Conservation (phyloP, 169 alveolate species). For the Theileria luwenshuni region DNA sequence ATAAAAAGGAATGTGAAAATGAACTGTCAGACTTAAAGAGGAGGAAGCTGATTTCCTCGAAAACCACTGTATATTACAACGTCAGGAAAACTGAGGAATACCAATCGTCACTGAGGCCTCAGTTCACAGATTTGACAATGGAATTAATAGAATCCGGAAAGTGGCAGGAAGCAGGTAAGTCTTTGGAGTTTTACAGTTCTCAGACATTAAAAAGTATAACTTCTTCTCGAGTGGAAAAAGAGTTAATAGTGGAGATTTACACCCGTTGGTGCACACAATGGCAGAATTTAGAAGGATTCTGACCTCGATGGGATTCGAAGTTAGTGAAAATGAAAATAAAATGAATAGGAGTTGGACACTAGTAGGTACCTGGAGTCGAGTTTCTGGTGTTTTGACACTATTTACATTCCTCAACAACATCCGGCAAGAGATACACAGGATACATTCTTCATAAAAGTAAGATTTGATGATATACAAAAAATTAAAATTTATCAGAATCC, state of each 20-base stretch:
- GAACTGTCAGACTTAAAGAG: slow-evolving; percentile 65
- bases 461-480: slow-evolving; percentile 29
- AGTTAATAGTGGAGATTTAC: slow-evolving; percentile 85
- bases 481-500: slow-evolving; percentile 47
- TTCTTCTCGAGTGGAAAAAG: slow-evolving; percentile 87
- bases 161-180: slow-evolving; percentile 76
- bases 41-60: slow-evolving; percentile 67
- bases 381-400: slow-evolving; percentile 99
- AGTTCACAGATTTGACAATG: slow-evolving; percentile 85
- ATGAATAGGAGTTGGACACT: slow-evolving; percentile 99
- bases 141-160: slow-evolving; percentile 85
- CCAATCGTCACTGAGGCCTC: slow-evolving; percentile 42
- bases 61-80: slow-evolving; percentile 54
- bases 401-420: slow-evolving; percentile 99
- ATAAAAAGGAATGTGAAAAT: slow-evolving; percentile 40
- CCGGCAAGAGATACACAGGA: slow-evolving; percentile 99
- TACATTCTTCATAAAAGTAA: slow-evolving; percentile 93
- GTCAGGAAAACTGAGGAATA: slow-evolving; percentile 57
- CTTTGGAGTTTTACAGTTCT: not conserved
- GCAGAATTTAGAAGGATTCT: slow-evolving; percentile 61
- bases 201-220: slow-evolving; percentile 84
- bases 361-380: slow-evolving; percentile 96
- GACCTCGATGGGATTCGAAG: slow-evolving; percentile 81
- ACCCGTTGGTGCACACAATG: slow-evolving; percentile 77
- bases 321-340: slow-evolving; percentile 91